phyloP scores from a whole-genome alignment of 371 early-diverging fungal species.

The Mortierella sp. region DNA sequence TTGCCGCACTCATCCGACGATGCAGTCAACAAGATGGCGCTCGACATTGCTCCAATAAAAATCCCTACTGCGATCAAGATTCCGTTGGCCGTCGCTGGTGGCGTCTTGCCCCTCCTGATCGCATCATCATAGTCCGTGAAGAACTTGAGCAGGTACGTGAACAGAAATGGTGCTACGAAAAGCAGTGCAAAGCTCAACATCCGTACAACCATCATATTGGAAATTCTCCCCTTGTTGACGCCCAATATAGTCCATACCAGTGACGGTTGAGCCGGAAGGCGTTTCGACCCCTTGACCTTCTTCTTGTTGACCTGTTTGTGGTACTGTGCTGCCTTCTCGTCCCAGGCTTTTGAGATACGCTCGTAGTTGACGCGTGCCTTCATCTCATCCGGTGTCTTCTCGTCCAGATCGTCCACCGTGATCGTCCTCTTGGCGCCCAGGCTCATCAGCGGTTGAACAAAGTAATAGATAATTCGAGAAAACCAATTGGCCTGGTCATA shows the following conservation, averaged over 20 bases:
- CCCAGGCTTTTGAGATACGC: slow-evolving; percentile 28
- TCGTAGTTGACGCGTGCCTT: slow-evolving; percentile 30
- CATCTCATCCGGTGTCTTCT: slow-evolving; percentile 19
- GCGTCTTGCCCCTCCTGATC: slow-evolving; percentile 27
- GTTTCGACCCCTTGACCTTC: neutral
- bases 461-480: slow-evolving; percentile 42
- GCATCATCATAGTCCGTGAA: slow-evolving; percentile 50
- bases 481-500: slow-evolving; percentile 51
- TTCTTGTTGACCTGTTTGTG: neutral
- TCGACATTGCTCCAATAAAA: slow-evolving; percentile 28
- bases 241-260: slow-evolving; percentile 27
- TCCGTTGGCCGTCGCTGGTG: slow-evolving; percentile 30
- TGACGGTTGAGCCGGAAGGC: slow-evolving; percentile 20
- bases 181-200: slow-evolving; percentile 30
- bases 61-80: slow-evolving; percentile 40
- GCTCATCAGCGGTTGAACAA: slow-evolving; percentile 31
- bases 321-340: slow-evolving; percentile 19
- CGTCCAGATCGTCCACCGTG: slow-evolving; percentile 24
- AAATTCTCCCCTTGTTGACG: slow-evolving; percentile 29
- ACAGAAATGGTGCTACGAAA: slow-evolving; percentile 34
- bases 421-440: slow-evolving; percentile 35
- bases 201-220: slow-evolving; percentile 22
- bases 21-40: slow-evolving; percentile 47
- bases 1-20: slow-evolving; percentile 31
- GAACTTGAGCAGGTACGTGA: slow-evolving; percentile 34